phyloP scores from a whole-genome alignment of 331 rosid species.

The Cydonia oblonga region DNA sequence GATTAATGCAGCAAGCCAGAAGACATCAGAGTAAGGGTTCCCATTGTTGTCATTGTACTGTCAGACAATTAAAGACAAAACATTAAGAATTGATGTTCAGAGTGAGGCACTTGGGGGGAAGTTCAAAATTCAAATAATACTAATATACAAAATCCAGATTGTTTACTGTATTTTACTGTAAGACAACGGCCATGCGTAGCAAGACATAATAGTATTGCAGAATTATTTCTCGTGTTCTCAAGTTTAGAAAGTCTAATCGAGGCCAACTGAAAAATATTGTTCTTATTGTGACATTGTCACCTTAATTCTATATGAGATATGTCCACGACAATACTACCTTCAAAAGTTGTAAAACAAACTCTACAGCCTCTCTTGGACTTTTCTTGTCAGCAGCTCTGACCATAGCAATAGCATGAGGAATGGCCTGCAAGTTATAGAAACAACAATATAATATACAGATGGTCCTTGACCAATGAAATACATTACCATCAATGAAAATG shows the following conservation, averaged over 20 bases:
- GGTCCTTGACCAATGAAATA: not conserved
- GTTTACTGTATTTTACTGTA: not conserved
- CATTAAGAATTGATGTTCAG: not conserved
- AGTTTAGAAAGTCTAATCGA: not conserved
- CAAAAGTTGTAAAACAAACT: slow-evolving; percentile 80
- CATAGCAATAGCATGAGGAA: slow-evolving; percentile 90
- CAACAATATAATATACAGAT: not conserved
- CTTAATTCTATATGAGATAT: not conserved
- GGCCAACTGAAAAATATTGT: not conserved
- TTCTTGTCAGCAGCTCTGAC: slow-evolving; percentile 76
- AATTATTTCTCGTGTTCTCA: not conserved
- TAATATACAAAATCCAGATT: not conserved
- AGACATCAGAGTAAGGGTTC: slow-evolving; percentile 84
- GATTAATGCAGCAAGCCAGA: slow-evolving; percentile 90
- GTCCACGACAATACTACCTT: slow-evolving; percentile 39
- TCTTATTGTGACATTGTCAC: not conserved
- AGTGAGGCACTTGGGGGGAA: not conserved
- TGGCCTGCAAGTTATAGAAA: slow-evolving; percentile 45
- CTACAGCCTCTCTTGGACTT: slow-evolving; percentile 96
- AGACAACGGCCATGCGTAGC: not conserved
- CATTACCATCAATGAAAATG: not conserved
- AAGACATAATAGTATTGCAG: not conserved
- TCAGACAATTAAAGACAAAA: slow-evolving; percentile 10
- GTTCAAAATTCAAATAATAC: not conserved
- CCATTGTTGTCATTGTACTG: slow-evolving; percentile 96